Evolutionary conservation across 139 green algal species (phyloP), one percentile per base, ranked within the genome.

Genomic region (Mychonastes homosphaera): DNA sequence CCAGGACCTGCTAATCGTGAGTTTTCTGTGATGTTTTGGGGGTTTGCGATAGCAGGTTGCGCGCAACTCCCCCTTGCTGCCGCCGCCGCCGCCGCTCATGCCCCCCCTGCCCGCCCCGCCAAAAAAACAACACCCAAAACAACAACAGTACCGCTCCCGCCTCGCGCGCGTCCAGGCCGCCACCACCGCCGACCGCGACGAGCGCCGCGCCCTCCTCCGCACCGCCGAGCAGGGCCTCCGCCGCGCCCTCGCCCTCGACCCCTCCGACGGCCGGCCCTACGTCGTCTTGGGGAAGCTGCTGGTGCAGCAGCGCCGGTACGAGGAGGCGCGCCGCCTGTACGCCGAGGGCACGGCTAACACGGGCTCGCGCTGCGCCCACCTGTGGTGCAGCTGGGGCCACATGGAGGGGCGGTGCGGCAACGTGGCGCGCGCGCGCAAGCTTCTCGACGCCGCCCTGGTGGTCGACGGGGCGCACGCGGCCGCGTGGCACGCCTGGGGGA

Each of bases 401-500:
- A 64, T 98, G 53, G 92, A 96, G 64, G 66, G 57, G 4, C 59
- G 69, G 28, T 59, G 56, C 13, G 81, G 77, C 29, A 89, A 94
- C 47, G 30, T 83, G 1, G 33, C 49, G 3, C 53, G 76, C 16
- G 92, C 90, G 2, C 79, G 92, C 30, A 86, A 89, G 76, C 77
- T 93, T 47, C 97, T 84, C 64, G 87, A 97, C 60, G 91, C 90
- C 0, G 92, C 92, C 0, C 75, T 86, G 8, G 84, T 90, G 36
- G 90, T 91, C 32, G 75, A 92, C 63, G 56, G 68, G 19, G 63
- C 56, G 48, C 92, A 98, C 59, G 86, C 84, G 21, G 87, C 88
- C 6, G 86, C 90, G 0, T 98, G 87, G 84, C 92, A 98, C 71
- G 90, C 86, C 44, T 98, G 92, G 92, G 92, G 90, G 9, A 77